These are phyloP conservation scores for Hypoxylon perforatum DNA, from an alignment of 495 filamentous ascomycete genomes.

Conservation along the genomic window DNA sequence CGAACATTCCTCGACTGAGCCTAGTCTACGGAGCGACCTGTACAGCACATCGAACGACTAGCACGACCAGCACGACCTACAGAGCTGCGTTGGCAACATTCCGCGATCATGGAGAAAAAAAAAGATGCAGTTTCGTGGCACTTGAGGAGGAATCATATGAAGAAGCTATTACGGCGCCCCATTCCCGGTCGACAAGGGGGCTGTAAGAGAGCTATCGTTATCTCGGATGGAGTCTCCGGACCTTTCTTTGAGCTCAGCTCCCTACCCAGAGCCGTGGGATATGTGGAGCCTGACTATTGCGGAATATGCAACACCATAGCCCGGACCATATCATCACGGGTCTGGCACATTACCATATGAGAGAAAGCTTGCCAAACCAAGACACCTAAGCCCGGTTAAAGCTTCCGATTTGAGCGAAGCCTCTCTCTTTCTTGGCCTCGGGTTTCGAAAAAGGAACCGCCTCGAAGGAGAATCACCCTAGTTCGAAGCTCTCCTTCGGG, in stretches of 20 bases:
- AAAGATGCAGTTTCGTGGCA: neutral
- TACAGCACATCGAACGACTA: neutral
- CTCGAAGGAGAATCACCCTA: neutral
- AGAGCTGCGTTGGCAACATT: slow-evolving; percentile 19
- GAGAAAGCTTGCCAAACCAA: neutral
- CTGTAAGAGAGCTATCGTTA: slow-evolving; percentile 6
- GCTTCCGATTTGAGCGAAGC: neutral
- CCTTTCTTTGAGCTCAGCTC: slow-evolving; percentile 8
- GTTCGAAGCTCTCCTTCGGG: neutral
- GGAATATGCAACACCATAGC: slow-evolving; percentile 12
- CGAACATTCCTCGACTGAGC: slow-evolving; percentile 13
- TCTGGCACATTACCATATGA: too few relatives aligned
- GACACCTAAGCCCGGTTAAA: neutral
- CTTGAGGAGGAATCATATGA: too few relatives aligned
- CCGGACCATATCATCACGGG: slow-evolving; percentile 10
- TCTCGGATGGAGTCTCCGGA: slow-evolving; percentile 22
- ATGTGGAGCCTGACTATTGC: slow-evolving; percentile 11
- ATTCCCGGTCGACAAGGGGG: slow-evolving; percentile 7
- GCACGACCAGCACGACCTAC: too few relatives aligned
- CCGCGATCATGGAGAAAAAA: slow-evolving; percentile 15
- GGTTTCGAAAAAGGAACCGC: neutral
- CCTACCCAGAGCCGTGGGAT: slow-evolving; percentile 26
- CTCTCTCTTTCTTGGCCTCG: neutral
- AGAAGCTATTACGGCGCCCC: neutral
- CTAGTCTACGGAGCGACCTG: slow-evolving; percentile 6